Percentiles rank a stretch among this genome's conserved stretches.
These are phyloP conservation scores for Leccinellum albellum DNA, from an alignment of 768 basidiomycete species.

Conservation along the genomic window DNA sequence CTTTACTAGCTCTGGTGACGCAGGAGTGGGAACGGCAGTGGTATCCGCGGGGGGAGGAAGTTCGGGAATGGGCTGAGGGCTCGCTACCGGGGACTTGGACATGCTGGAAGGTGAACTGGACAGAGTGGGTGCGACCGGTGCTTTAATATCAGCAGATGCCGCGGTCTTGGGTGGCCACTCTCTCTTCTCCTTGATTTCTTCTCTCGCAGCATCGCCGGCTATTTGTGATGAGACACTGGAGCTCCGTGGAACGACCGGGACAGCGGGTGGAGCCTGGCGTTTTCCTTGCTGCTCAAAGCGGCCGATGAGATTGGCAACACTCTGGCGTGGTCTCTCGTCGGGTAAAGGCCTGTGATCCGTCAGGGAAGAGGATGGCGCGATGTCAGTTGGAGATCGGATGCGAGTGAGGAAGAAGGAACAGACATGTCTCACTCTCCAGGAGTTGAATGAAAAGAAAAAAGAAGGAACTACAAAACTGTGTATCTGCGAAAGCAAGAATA, in stretches of 20 bases:
- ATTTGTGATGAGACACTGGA: slow-evolving; percentile 65
- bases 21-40: slow-evolving; percentile 20
- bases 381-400: slow-evolving; percentile 14
- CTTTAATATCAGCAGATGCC: slow-evolving; percentile 33
- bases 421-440: slow-evolving; percentile 25
- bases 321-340: slow-evolving; percentile 83
- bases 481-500: slow-evolving; percentile 7
- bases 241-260: slow-evolving; percentile 48
- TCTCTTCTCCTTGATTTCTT: slow-evolving; percentile 64
- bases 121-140: slow-evolving; percentile 33
- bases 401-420: neutral
- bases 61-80: slow-evolving; percentile 31
- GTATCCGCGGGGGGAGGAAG: slow-evolving; percentile 16
- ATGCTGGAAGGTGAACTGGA: slow-evolving; percentile 30
- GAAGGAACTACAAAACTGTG: slow-evolving; percentile 12
- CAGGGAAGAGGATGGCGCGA: slow-evolving; percentile 6
- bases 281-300: slow-evolving; percentile 82
- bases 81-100: slow-evolving; percentile 18
- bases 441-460: slow-evolving; percentile 12
- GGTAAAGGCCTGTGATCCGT: slow-evolving; percentile 63
- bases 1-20: slow-evolving; percentile 19
- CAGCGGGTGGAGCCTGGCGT: slow-evolving; percentile 44
- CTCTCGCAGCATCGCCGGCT: slow-evolving; percentile 60
- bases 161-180: slow-evolving; percentile 71
- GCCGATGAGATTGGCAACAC: slow-evolving; percentile 88